Base-by-base conservation (phyloP, 805 yeast species). In the Dipodascus geniculatus region DNA sequence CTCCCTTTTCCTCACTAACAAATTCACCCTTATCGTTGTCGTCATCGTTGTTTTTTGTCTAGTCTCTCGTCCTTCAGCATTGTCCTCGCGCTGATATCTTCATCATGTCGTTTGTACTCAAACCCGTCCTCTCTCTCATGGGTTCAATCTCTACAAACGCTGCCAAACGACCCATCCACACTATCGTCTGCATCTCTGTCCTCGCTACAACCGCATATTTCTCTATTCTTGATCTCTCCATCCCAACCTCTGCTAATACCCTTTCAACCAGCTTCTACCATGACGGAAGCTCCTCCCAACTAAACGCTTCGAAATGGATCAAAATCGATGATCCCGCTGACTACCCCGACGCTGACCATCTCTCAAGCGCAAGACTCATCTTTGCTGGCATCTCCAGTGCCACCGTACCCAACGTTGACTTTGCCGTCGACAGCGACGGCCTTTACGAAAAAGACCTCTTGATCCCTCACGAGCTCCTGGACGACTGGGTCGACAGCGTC, bases 101-200 rank as follows among this genome's bases (percentile, higher is more conserved):
- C 44, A n/a, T 17, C 20, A 38, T 38, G 44, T 38, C 44, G 44
- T 17, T 38, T 38, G 44, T 38, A 6, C 20, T 38, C 20, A 38
- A 38, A 38, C 44, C 44, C 6, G 44, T 17, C 17, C 44, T 38
- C 44, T 38, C 44, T 4, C 6, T 38, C 14, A n/a, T 38, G 44
- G 44, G 20, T 11, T 38, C 44, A 17, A 38, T 38, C 4, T 75
- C 80, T 11, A 70, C 67, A 55, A 66, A 76, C 22, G 80, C 91
- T 52, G 93, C 96, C 14, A 78, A 79, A 56, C 78, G 82, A 64
- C 99, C 99, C 17, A 87, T 91, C 60, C 98, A 90, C 68, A 78
- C 88, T 53, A 81, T 90, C 52, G 80, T 88, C 49, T 63, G 80
- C 54, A 78, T 88, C 3, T 76, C 91, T 14, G 69, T 89, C 50